phyloP scores from a whole-genome alignment of 345 rosid species.

The Aquilaria yunnanensis region DNA sequence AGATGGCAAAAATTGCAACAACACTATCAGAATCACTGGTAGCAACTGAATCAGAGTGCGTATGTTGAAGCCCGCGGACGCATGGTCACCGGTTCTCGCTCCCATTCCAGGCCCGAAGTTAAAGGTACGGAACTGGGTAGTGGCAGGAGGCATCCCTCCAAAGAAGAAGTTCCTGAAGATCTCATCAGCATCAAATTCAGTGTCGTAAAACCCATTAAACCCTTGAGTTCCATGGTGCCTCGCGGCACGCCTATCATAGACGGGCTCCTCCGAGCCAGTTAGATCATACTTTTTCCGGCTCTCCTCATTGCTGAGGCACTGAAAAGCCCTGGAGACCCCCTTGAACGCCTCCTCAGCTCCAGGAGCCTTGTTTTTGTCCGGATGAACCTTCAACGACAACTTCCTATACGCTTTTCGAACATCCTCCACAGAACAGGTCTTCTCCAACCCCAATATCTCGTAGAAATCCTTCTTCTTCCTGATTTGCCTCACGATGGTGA shows the following conservation, averaged over 20 bases:
- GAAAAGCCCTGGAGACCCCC: constrained; percentile 82
- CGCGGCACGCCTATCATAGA: constrained; percentile 40
- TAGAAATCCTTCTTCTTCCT: constrained; percentile 81
- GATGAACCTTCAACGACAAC: constrained; percentile 87
- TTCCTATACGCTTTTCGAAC: constrained; percentile 79
- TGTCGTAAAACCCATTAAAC: constrained; percentile 56
- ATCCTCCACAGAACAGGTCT: constrained; percentile 67
- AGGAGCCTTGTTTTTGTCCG: constrained; percentile 90
- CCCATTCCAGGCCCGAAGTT: constrained; percentile 66
- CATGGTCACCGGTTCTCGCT: constrained; percentile 42
- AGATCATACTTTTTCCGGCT: constrained; percentile 62
- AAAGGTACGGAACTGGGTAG: constrained; percentile 62
- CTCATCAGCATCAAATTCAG: constrained; percentile 87
- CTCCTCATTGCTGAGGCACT: constrained; percentile 78
- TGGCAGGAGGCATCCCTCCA: constrained; percentile 76
- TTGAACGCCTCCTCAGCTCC: constrained; percentile 95
- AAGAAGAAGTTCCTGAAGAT: constrained; percentile 90
- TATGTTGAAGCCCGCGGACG: constrained; percentile 52
- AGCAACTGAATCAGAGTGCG: constrained; percentile 68
- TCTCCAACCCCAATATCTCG: constrained; percentile 75
- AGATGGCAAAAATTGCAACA: constrained; percentile 72
- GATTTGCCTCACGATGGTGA: constrained; percentile 61
- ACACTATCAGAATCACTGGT: constrained; percentile 66
- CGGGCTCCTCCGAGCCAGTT: constrained; percentile 72
- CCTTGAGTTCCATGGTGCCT: constrained; percentile 33